Evolutionary conservation across 345 rosid species (phyloP).

Genomic region (Turnera subulata): DNA sequence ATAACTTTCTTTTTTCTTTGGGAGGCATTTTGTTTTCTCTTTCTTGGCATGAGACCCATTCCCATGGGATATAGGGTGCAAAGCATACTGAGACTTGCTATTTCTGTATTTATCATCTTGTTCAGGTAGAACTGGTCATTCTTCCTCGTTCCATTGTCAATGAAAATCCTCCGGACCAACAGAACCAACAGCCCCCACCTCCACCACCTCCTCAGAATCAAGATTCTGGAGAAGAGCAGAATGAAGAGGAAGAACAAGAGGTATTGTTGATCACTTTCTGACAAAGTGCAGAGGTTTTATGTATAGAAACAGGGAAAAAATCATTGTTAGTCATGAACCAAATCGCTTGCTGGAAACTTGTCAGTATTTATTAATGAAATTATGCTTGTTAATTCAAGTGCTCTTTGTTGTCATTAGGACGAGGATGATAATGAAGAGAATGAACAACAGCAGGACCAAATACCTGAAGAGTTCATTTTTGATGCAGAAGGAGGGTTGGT

Average conservation of each 20-base stretch:
- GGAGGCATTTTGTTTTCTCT: not conserved
- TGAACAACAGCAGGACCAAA: constrained; percentile 84
- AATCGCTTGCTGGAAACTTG: not conserved
- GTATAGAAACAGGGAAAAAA: not conserved
- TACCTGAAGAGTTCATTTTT: constrained; percentile 95
- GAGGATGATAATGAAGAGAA: constrained; percentile 69
- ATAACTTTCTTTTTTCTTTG: too few species aligned
- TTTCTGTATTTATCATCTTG: constrained; percentile 15
- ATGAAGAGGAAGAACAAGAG: constrained; percentile 86
- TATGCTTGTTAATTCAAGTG: constrained; percentile 13
- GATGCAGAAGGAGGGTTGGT: constrained; percentile 99
- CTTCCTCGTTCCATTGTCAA: constrained; percentile 83
- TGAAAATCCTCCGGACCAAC: constrained; percentile 84
- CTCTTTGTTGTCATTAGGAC: constrained; percentile 43
- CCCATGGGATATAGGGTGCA: too few species aligned
- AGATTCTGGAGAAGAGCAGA: constrained; percentile 73
- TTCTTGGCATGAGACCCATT: not conserved
- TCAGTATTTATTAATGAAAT: not conserved
- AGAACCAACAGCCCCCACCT: constrained; percentile 91
- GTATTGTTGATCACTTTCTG: constrained; percentile 24
- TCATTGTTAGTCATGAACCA: not conserved
- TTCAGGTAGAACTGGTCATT: constrained; percentile 92
- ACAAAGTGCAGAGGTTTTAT: not conserved
- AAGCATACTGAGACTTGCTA: constrained; percentile 10
- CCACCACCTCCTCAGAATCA: constrained; percentile 87